A percentile compares a stretch with the other conserved stretches of the same genome.
phyloP scores from a whole-genome alignment of 116 monocot species.

The Zostera marina region DNA sequence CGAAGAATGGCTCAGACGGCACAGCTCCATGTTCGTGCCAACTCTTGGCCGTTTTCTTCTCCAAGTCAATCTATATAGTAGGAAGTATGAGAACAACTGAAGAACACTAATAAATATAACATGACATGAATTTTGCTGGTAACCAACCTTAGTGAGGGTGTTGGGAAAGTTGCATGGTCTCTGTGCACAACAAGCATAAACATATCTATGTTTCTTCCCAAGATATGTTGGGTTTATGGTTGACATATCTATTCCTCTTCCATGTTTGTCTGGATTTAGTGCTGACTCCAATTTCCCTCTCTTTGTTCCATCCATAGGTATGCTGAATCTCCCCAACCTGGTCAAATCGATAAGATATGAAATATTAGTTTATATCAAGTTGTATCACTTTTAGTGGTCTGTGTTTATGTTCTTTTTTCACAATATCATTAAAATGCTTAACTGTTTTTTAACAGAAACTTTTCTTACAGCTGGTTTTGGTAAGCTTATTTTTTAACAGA shows the following conservation, averaged over 20 bases:
- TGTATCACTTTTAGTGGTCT: too few relatives aligned
- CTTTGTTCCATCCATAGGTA: conserved; percentile 64
- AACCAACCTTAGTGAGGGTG: conserved; percentile 63
- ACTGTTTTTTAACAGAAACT: too few relatives aligned
- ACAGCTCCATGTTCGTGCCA: conserved; percentile 80
- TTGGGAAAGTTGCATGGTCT: conserved; percentile 96
- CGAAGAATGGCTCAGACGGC: conserved; percentile 95
- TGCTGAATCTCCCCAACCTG: conserved; percentile 77
- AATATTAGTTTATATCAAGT: too few relatives aligned
- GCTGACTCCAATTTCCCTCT: conserved; percentile 56
- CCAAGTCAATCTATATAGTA: conserved; percentile 42
- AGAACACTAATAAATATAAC: not conserved
- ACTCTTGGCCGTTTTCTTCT: conserved; percentile 60
- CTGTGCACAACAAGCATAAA: conserved; percentile 76
- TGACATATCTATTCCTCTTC: conserved; percentile 85
- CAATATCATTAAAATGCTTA: too few relatives aligned
- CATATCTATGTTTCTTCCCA: conserved; percentile 71
- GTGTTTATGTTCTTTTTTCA: too few relatives aligned
- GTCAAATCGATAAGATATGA: not conserved
- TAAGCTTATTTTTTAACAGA: too few relatives aligned
- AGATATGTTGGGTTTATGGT: conserved; percentile 62
- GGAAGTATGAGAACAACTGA: not conserved
- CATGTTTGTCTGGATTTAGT: conserved; percentile 69
- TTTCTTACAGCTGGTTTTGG: too few relatives aligned
- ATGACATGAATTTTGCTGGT: not conserved